phyloP scores from a whole-genome alignment of 2,329 filamentous ascomycete species.

The Pestalotiopsis sp. region DNA sequence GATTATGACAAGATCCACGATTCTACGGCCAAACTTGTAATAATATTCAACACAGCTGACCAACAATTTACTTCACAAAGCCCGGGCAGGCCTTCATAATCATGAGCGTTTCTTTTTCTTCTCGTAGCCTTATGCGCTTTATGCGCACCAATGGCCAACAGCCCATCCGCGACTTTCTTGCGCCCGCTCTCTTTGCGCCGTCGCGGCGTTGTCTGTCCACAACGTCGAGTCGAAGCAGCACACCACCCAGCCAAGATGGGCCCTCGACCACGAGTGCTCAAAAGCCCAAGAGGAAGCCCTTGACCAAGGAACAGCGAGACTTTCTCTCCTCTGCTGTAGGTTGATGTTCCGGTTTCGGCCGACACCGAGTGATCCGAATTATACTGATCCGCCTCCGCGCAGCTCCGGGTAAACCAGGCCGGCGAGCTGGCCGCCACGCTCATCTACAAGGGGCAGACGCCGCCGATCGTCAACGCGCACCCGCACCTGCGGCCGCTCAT shows the following conservation, averaged over 20 bases:
- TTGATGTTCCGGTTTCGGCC: neutral
- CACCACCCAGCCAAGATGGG: conserved; percentile 25
- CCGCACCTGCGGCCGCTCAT: conserved; percentile 89
- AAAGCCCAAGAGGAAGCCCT: conserved; percentile 54
- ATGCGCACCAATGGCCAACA: conserved; percentile 24
- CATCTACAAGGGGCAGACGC: conserved; percentile 90
- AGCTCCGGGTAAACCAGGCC: conserved; percentile 95
- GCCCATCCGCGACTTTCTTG: conserved; percentile 40
- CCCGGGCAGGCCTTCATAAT: too few species aligned
- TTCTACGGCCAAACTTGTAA: neutral
- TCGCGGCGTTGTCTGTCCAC: conserved; percentile 27
- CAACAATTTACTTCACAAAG: neutral
- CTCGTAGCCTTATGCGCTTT: conserved; percentile 22
- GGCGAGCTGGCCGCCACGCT: conserved; percentile 95
- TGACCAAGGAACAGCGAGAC: conserved; percentile 71
- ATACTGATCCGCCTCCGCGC: neutral
- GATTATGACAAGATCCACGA: neutral
- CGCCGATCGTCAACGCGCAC: conserved; percentile 76
- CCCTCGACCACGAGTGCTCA: conserved; percentile 28
- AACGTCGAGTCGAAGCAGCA: conserved; percentile 22
- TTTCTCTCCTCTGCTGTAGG: conserved; percentile 76
- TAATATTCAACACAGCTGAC: neutral
- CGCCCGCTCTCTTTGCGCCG: conserved; percentile 35
- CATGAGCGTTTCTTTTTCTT: conserved; percentile 24
- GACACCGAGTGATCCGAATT: neutral